These are phyloP conservation scores for Fraxinus nigra DNA, from an alignment of 305 asterid genomes.

Conservation along the genomic window DNA sequence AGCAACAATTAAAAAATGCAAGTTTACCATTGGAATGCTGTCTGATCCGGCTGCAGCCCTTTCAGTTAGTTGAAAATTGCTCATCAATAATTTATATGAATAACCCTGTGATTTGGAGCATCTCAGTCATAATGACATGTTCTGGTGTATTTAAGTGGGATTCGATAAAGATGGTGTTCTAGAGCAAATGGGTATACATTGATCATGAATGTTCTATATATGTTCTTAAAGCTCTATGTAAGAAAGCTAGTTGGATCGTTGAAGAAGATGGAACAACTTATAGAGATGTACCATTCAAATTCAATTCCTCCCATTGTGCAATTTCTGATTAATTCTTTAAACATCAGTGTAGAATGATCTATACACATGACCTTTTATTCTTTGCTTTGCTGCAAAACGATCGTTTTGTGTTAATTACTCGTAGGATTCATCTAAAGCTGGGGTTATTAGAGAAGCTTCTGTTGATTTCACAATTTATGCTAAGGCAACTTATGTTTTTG, in stretches of 20 bases:
- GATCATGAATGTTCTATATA: slow-evolving; percentile 22
- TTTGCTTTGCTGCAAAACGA: slow-evolving; percentile 34
- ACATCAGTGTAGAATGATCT: slow-evolving; percentile 37
- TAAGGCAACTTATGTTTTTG: slow-evolving; percentile 60
- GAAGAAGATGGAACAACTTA: slow-evolving; percentile 52
- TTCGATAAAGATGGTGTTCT: slow-evolving; percentile 78
- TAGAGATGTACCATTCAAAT: slow-evolving; percentile 27
- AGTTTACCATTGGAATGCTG: slow-evolving; percentile 86
- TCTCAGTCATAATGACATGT: slow-evolving; percentile 9
- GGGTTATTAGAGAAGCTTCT: slow-evolving; percentile 80
- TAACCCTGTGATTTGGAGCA: neutral
- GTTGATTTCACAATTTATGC: slow-evolving; percentile 76
- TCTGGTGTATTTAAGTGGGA: slow-evolving; percentile 55
- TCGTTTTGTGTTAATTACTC: slow-evolving; percentile 28
- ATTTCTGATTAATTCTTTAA: no score
- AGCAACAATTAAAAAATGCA: slow-evolving; percentile 86
- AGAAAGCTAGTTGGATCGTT: slow-evolving; percentile 49
- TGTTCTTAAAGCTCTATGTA: slow-evolving; percentile 42
- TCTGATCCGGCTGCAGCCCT: slow-evolving; percentile 95
- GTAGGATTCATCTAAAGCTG: slow-evolving; percentile 81
- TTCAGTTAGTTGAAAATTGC: slow-evolving; percentile 50
- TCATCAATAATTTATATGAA: neutral
- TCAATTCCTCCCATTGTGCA: no score
- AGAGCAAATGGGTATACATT: slow-evolving; percentile 70
- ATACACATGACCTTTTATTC: slow-evolving; percentile 20